Evolutionary conservation across 768 basidiomycete genomes (phyloP), one percentile per base, ranked within the genome.

Genomic region (Mrakia frigida): DNA sequence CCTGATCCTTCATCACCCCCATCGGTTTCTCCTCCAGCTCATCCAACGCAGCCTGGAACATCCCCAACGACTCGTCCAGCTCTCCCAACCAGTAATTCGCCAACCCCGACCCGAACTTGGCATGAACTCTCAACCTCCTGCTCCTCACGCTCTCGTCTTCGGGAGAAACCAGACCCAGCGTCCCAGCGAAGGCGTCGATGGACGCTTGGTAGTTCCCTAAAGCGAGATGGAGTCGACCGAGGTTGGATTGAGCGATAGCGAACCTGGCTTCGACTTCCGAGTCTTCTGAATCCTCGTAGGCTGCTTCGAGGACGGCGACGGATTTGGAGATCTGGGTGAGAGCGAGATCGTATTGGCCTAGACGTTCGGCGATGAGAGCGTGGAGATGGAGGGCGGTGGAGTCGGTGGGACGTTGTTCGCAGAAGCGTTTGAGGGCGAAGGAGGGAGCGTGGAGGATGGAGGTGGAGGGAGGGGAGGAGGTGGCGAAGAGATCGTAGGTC

Each of bases 271-370:
- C 97, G 16, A 93, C 88, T 33, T 86, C 84, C 0, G 89, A 83
- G 73, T 93, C 90, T 82, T 99, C 97, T 21, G 88, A 88, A 73
- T 91, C 89, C 82, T 99, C 97, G 84, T 97, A 99, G 37, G 87
- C 87, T 1, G 88, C 87, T 82, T 98, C 96, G n/a, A 98, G 85
- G 14, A 94, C 85, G 5, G 83, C 77, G 21, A 93, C 92, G 0
- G 91, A 89, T 39, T 86, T 86, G 46, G 85, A 82, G 56, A 94
- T 85, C 46, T 89, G 84, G 35, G 85, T 83, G 23, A 86, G 84
- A 9, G 89, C 92, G 39, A 89, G 85, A 23, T 89, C 88, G 39
- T 87, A 80, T 53, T 92, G 90, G 18, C 90, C 91, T 6, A 98
- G 84, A 72, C 89, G 87, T 81, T 99, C 97, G 81, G 91, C 93